Evolutionary conservation across 495 filamentous ascomycete genomes (phyloP).

Genomic region (Penicillium paradoxum): DNA sequence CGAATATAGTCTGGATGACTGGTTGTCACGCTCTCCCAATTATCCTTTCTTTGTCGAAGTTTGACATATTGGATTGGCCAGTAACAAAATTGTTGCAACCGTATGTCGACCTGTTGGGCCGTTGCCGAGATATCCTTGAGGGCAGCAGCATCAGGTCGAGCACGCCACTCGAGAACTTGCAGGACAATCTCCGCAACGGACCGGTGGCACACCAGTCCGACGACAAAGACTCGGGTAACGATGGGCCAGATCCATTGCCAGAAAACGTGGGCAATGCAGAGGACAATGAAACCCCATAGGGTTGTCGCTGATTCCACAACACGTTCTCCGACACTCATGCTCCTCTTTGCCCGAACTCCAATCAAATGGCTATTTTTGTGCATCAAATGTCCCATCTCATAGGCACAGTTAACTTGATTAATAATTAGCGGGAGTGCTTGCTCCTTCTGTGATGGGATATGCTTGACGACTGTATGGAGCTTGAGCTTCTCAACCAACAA

Average conservation of each 20-base stretch:
- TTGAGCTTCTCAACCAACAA: constrained; percentile 83
- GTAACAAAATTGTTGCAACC: constrained; percentile 97
- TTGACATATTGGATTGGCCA: constrained; percentile 97
- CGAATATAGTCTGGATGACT: constrained; percentile 98
- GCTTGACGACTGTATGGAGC: constrained; percentile 75
- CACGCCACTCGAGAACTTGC: constrained; percentile 80
- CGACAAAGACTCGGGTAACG: constrained; percentile 65
- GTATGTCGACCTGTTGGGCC: constrained; percentile 97
- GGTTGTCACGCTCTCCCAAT: constrained; percentile 93
- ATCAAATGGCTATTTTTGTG: constrained; percentile 83
- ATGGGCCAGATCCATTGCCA: constrained; percentile 76
- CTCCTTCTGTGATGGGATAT: constrained; percentile 75
- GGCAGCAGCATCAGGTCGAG: constrained; percentile 72
- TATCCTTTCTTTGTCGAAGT: constrained; percentile 76
- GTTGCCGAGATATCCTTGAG: constrained; percentile 95
- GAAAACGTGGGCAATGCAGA: constrained; percentile 65
- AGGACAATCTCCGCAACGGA: constrained; percentile 75
- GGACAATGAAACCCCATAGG: constrained; percentile 66
- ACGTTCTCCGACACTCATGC: constrained; percentile 86
- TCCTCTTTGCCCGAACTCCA: constrained; percentile 71
- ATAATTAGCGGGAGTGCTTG: constrained; percentile 73
- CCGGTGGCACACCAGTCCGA: constrained; percentile 75
- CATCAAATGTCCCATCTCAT: constrained; percentile 76
- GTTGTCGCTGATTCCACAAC: constrained; percentile 92
- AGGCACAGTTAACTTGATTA: constrained; percentile 94